phyloP scores from a whole-genome alignment of 371 early-diverging fungal species.

The Saksenaea vasiformis region DNA sequence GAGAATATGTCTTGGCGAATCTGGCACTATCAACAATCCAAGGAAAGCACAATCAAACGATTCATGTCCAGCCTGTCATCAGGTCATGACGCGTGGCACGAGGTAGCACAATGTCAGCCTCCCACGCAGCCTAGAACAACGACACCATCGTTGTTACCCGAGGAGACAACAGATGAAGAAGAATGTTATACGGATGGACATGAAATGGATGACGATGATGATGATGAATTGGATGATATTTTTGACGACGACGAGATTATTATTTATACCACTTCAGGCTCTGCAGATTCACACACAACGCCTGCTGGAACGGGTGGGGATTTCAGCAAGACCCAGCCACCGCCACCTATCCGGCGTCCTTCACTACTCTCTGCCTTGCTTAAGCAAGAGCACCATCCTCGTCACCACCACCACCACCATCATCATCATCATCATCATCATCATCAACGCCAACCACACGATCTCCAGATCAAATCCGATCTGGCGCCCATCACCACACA shows the following conservation, averaged over 20 bases:
- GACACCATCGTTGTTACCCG: conserved; percentile 1
- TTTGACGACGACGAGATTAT: conserved; percentile 20
- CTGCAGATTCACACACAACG: conserved; percentile 3
- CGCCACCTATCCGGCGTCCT: conserved; percentile 13
- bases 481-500: conserved; percentile 10
- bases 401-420: conserved; percentile 4
- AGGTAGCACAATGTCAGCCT: conserved; percentile 14
- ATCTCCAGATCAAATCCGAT: conserved; percentile 4
- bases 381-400: neutral
- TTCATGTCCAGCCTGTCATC: conserved; percentile 23
- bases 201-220: conserved; percentile 12
- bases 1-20: conserved; percentile 15
- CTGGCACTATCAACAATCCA: conserved; percentile 8
- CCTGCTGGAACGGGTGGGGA: neutral
- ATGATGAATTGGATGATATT: conserved; percentile 11
- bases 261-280: conserved; percentile 8
- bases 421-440: conserved; percentile 11
- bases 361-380: conserved; percentile 19
- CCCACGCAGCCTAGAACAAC: conserved; percentile 10
- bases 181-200: conserved; percentile 13
- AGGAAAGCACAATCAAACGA: conserved; percentile 7
- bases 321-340: conserved; percentile 23
- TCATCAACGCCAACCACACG: conserved; percentile 13
- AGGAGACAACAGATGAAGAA: conserved; percentile 17
- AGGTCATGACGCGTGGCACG: conserved; percentile 27